Evolutionary conservation across 306 rosid species (phyloP).

Genomic region (Clitoria ternatea): DNA sequence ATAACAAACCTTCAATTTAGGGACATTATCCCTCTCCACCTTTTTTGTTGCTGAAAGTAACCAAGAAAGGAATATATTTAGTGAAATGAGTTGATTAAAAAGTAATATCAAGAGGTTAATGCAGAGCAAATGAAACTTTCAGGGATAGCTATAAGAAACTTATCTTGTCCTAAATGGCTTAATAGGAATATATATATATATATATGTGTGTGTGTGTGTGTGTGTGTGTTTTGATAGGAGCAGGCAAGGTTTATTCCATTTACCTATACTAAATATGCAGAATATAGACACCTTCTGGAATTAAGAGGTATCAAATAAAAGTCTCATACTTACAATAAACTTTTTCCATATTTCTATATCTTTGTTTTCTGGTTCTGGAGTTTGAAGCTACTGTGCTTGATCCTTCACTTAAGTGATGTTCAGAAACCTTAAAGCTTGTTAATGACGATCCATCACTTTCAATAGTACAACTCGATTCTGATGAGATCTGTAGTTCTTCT

Average conservation of each 20-base stretch:
- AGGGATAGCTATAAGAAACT: background rate
- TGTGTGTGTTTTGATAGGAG: background rate
- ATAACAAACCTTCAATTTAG: constrained; percentile 37
- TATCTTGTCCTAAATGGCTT: background rate
- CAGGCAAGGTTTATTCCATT: background rate
- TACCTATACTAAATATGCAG: background rate
- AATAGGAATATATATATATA: background rate
- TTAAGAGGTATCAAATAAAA: background rate
- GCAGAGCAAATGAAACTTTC: background rate
- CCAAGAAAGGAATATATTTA: background rate
- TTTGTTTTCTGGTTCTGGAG: constrained; percentile 22
- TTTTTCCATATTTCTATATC: constrained; percentile 21
- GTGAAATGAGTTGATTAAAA: background rate
- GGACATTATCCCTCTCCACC: constrained; percentile 13
- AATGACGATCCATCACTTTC: constrained; percentile 41
- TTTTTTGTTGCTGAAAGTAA: constrained; percentile 40
- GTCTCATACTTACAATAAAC: background rate
- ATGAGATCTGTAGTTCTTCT: constrained; percentile 39
- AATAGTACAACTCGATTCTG: constrained; percentile 30
- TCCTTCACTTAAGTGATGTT: constrained; percentile 6
- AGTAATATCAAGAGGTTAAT: background rate
- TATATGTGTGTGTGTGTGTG: too few relatives aligned
- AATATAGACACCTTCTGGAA: background rate
- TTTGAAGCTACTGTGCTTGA: constrained; percentile 4
- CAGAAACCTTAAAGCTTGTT: constrained; percentile 43